Evolutionary conservation across 495 filamentous ascomycete genomes (phyloP).

Genomic region (Tuber brumale): DNA sequence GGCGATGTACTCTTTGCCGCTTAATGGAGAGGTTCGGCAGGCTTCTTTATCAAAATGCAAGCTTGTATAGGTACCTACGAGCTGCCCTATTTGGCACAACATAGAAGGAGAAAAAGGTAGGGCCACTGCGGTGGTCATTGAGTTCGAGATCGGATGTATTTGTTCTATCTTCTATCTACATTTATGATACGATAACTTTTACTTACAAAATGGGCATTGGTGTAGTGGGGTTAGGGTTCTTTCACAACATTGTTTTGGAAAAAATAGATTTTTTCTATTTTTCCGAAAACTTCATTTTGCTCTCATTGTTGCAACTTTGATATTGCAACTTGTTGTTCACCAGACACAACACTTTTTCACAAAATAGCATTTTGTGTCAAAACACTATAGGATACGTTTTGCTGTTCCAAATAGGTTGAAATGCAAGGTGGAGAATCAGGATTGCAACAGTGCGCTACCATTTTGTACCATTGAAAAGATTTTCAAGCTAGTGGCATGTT

Average conservation of each 20-base stretch:
- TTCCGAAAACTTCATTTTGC: not conserved
- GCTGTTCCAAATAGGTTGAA: not conserved
- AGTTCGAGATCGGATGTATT: too few species aligned
- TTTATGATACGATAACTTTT: not conserved
- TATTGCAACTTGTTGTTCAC: not conserved
- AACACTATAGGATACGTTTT: not conserved
- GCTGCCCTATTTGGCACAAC: not conserved
- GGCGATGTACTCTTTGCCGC: not conserved
- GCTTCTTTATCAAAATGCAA: not conserved
- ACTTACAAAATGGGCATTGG: not conserved
- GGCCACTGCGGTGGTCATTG: accelerated
- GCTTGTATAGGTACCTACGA: not conserved
- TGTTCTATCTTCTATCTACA: not conserved
- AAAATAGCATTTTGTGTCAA: not conserved
- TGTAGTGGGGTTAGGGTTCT: not conserved
- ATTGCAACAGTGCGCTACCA: not conserved
- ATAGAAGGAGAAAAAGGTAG: not conserved
- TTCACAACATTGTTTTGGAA: not conserved
- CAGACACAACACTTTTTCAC: not conserved
- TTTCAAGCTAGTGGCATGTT: not conserved
- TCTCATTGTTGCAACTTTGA: not conserved
- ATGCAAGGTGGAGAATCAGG: not conserved
- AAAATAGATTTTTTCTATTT: not conserved
- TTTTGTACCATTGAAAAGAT: not conserved
- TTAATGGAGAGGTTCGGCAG: not conserved